Evolutionary conservation across 148 eudicot species (phyloP).

Genomic region (Chenopodium album): DNA sequence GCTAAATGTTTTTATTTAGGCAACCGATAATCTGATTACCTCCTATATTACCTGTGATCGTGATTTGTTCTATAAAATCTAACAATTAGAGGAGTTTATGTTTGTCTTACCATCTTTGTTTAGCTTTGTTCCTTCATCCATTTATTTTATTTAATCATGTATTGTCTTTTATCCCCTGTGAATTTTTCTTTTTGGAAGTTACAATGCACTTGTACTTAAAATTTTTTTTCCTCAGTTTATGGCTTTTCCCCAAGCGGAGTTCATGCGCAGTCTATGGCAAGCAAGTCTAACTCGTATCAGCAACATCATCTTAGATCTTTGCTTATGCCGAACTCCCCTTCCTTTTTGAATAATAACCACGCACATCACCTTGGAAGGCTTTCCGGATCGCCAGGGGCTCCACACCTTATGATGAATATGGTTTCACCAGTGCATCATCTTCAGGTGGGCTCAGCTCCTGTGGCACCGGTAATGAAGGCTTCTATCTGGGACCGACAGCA

Average conservation of each 20-base stretch:
- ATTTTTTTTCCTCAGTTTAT: slow-evolving; percentile 33
- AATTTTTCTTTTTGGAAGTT: not conserved
- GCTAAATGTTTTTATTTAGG: not conserved
- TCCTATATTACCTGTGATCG: not conserved
- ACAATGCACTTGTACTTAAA: not conserved
- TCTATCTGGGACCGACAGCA: slow-evolving; percentile 41
- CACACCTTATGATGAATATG: slow-evolving; percentile 42
- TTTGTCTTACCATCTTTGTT: not conserved
- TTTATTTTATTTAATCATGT: not conserved
- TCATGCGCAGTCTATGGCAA: slow-evolving; percentile 38
- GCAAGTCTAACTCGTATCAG: slow-evolving; percentile 50
- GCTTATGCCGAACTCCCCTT: slow-evolving; percentile 48
- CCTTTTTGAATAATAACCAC: slow-evolving; percentile 41
- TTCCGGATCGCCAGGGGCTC: slow-evolving; percentile 41
- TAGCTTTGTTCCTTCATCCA: not conserved
- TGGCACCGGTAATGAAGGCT: slow-evolving; percentile 42
- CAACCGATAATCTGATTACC: not conserved
- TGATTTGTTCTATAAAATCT: not conserved
- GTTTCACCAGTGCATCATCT: slow-evolving; percentile 38
- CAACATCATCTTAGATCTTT: slow-evolving; percentile 44
- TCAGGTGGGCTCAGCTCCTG: slow-evolving; percentile 54
- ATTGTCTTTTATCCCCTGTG: not conserved
- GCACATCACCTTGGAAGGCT: slow-evolving; percentile 42
- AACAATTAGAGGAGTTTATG: slow-evolving; percentile 2
- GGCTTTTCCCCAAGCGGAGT: slow-evolving; percentile 44